These are phyloP conservation scores for Aspergillus hortae DNA, from an alignment of 2,329 filamentous ascomycete genomes.

Conservation along the genomic window DNA sequence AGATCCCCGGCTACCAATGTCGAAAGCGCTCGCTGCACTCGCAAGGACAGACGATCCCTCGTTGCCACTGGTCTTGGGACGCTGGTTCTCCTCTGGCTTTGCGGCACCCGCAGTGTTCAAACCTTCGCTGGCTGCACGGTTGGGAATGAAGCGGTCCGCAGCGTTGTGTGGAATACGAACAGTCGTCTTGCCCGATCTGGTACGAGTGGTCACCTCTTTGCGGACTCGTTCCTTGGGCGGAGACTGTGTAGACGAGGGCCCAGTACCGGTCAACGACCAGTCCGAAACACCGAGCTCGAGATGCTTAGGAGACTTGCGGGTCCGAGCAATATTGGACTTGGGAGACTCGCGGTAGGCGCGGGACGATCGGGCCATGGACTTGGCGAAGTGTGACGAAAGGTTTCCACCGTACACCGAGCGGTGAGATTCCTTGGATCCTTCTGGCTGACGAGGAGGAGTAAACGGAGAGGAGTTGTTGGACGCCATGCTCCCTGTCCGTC, in stretches of 20 bases:
- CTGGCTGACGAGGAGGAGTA: slow-evolving; percentile 64
- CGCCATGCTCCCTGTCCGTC: slow-evolving; percentile 50
- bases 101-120: slow-evolving; percentile 76
- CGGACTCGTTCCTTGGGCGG: slow-evolving; percentile 59
- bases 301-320: slow-evolving; percentile 72
- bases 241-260: slow-evolving; percentile 53
- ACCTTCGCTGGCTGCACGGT: slow-evolving; percentile 83
- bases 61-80: slow-evolving; percentile 65
- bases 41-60: slow-evolving; percentile 76
- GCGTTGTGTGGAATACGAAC: slow-evolving; percentile 64
- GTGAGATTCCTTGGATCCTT: slow-evolving; percentile 52
- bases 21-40: slow-evolving; percentile 65
- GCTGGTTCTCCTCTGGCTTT: slow-evolving; percentile 77
- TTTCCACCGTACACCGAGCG: slow-evolving; percentile 78
- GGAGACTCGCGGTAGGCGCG: slow-evolving; percentile 75
- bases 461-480: slow-evolving; percentile 68
- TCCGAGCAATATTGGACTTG: slow-evolving; percentile 82
- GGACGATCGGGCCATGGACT: slow-evolving; percentile 48
- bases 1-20: slow-evolving; percentile 57
- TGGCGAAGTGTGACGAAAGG: slow-evolving; percentile 73
- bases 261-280: slow-evolving; percentile 84
- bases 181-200: slow-evolving; percentile 65
- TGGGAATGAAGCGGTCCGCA: slow-evolving; percentile 93
- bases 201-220: slow-evolving; percentile 51
- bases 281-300: slow-evolving; percentile 91